Conservation (phyloP, 768 basidiomycete species). For the Suillus plorans region DNA sequence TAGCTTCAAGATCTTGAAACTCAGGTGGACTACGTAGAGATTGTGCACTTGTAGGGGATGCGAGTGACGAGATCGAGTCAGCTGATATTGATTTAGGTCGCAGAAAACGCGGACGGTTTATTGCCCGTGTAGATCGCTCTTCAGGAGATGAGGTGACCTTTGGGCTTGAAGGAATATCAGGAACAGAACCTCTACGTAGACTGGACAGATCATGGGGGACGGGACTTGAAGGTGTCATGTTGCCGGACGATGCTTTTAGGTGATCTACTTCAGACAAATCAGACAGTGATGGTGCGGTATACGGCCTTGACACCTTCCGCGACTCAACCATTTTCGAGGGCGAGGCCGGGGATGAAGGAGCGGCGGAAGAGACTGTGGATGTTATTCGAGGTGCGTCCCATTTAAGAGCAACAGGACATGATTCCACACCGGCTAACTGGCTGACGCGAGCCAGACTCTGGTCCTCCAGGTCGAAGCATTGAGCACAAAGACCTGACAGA, state of each 20-base stretch:
- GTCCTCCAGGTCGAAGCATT: slow-evolving; percentile 71
- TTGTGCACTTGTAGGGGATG: slow-evolving; percentile 11
- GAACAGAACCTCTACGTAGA: slow-evolving; percentile 27
- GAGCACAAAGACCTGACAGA: slow-evolving; percentile 55
- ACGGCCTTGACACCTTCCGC: slow-evolving; percentile 39
- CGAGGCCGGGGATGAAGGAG: slow-evolving; percentile 24
- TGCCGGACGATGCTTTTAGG: background rate
- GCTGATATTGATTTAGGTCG: slow-evolving; percentile 55
- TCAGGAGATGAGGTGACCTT: slow-evolving; percentile 14
- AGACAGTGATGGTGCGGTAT: slow-evolving; percentile 46
- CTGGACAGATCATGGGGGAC: slow-evolving; percentile 12
- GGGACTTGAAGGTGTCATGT: slow-evolving; percentile 8
- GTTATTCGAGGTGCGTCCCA: slow-evolving; percentile 17
- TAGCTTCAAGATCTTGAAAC: slow-evolving; percentile 19
- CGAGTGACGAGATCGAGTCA: slow-evolving; percentile 48
- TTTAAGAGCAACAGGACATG: slow-evolving; percentile 13
- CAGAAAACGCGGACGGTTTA: slow-evolving; percentile 23
- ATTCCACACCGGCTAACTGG: slow-evolving; percentile 42
- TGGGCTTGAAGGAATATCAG: slow-evolving; percentile 18
- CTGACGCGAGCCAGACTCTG: slow-evolving; percentile 66
- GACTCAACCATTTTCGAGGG: slow-evolving; percentile 11
- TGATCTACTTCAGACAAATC: slow-evolving; percentile 16
- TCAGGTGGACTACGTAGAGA: slow-evolving; percentile 8
- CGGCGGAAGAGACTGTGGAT: background rate
- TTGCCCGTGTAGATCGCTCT: slow-evolving; percentile 21